phyloP scores from a whole-genome alignment of 176 grass and related monocot genomes.

The Eleusine coracana region DNA sequence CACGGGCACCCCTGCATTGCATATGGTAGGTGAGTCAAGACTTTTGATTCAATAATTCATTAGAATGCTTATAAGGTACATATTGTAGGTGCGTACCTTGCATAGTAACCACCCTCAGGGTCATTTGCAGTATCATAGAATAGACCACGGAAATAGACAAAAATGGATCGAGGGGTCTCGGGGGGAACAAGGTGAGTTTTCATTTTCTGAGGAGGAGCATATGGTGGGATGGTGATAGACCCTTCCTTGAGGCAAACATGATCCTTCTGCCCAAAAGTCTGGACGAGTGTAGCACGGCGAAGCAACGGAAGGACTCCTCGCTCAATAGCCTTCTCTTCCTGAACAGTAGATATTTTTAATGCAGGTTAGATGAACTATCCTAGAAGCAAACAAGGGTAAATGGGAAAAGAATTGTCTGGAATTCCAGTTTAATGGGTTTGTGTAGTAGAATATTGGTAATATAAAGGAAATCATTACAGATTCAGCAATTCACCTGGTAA shows the following conservation, averaged over 20 bases:
- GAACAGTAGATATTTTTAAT: constrained; percentile 8
- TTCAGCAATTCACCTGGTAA: constrained; percentile 44
- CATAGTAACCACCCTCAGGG: constrained; percentile 74
- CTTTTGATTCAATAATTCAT: constrained; percentile 5
- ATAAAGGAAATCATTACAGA: not conserved
- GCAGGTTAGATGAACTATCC: constrained; percentile 19
- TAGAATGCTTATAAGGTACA: constrained; percentile 1
- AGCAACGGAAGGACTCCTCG: constrained; percentile 68
- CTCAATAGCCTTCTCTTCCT: constrained; percentile 70
- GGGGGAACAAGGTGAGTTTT: constrained; percentile 66
- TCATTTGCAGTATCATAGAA: constrained; percentile 66
- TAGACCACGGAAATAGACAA: constrained; percentile 70
- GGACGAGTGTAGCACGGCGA: constrained; percentile 58
- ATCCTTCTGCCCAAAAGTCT: constrained; percentile 75
- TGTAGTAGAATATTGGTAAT: not conserved
- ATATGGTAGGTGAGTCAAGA: constrained; percentile 21
- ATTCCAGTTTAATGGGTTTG: not conserved
- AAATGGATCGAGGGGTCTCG: constrained; percentile 62
- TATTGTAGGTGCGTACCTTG: constrained; percentile 45
- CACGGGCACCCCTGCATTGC: constrained; percentile 59
- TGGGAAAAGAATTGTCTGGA: not conserved
- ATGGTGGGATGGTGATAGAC: constrained; percentile 74
- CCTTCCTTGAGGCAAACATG: constrained; percentile 76
- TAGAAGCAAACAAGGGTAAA: constrained; percentile 8
- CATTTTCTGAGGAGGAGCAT: constrained; percentile 71